These are phyloP conservation scores for Pezicula neosporulosa DNA, from an alignment of 2,329 filamentous ascomycete genomes.

Conservation along the genomic window DNA sequence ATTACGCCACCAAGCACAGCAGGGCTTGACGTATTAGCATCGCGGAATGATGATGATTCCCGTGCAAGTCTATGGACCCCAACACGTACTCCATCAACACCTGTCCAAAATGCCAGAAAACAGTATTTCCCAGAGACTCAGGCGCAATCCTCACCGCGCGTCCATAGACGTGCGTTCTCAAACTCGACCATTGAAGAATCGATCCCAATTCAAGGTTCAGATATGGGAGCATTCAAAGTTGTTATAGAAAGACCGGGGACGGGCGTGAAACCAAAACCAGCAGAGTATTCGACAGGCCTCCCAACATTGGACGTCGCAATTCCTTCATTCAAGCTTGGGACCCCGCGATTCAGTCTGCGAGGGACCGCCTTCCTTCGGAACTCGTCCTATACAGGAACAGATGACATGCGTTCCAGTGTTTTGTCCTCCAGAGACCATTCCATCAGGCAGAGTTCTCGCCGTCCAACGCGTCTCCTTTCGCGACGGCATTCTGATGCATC, in stretches of 20 bases:
- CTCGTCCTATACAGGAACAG: conserved; percentile 75
- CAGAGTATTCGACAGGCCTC: conserved; percentile 36
- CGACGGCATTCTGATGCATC: conserved; percentile 28
- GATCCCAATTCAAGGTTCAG: conserved; percentile 45
- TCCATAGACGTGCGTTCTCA: conserved; percentile 60
- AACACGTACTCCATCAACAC: conserved; percentile 26
- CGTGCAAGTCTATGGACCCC: conserved; percentile 25
- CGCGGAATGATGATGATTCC: conserved; percentile 24
- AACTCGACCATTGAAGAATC: conserved; percentile 74
- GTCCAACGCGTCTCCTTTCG: conserved; percentile 19
- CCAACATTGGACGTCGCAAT: conserved; percentile 72
- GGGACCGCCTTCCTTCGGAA: conserved; percentile 76
- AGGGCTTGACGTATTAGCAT: conserved; percentile 44
- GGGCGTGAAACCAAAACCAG: conserved; percentile 57
- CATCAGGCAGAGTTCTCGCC: conserved; percentile 11
- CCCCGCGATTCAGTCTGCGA: conserved; percentile 72
- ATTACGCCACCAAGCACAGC: conserved; percentile 58
- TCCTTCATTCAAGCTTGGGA: conserved; percentile 79
- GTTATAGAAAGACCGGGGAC: conserved; percentile 71
- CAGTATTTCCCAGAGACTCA: conserved; percentile 14
- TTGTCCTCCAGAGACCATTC: conserved; percentile 40
- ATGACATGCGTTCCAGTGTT: conserved; percentile 65
- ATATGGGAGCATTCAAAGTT: conserved; percentile 71
- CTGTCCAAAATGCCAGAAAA: conserved; percentile 37
- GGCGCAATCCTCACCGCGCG: conserved; percentile 35